Percentiles rank a stretch among this genome's conserved stretches.
phyloP scores from a whole-genome alignment of 768 basidiomycete species.

The Boletus rufocinnamomeus region DNA sequence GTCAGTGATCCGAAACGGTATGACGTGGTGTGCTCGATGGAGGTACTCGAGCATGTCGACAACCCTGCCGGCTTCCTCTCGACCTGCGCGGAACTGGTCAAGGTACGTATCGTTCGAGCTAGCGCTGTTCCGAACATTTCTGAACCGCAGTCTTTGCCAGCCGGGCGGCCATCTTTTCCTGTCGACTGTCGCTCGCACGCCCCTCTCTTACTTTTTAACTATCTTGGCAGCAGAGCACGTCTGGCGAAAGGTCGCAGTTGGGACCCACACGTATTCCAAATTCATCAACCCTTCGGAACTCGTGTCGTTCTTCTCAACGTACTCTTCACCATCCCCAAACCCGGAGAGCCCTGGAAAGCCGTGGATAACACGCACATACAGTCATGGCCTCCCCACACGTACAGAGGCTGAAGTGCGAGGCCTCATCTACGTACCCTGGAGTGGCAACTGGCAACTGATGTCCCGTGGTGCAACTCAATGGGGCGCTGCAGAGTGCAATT shows the following conservation, averaged over 20 bases:
- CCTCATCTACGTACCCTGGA: conserved; percentile 72
- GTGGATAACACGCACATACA: conserved; percentile 62
- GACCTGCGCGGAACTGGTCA: conserved; percentile 81
- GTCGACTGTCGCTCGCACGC: conserved; percentile 90
- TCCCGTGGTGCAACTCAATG: conserved; percentile 51
- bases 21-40: conserved; percentile 96
- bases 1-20: conserved; percentile 64
- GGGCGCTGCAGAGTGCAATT: conserved; percentile 65
- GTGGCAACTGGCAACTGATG: conserved; percentile 68
- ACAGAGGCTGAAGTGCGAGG: conserved; percentile 80
- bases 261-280: conserved; percentile 92
- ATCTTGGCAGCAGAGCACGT: conserved; percentile 82
- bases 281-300: conserved; percentile 88
- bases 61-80: conserved; percentile 83
- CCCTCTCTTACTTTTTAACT: conserved; percentile 67
- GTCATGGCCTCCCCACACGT: conserved; percentile 52
- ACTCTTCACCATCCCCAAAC: conserved; percentile 36
- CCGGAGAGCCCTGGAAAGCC: conserved; percentile 31
- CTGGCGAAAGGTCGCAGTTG: conserved; percentile 74
- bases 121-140: background rate
- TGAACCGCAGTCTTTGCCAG: conserved; percentile 41
- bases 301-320: conserved; percentile 73
- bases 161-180: conserved; percentile 96
- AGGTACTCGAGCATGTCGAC: conserved; percentile 97
- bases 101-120: conserved; percentile 50